Evolutionary conservation across 2,329 filamentous ascomycete species (phyloP).

Genomic region (Didymella pomorum): DNA sequence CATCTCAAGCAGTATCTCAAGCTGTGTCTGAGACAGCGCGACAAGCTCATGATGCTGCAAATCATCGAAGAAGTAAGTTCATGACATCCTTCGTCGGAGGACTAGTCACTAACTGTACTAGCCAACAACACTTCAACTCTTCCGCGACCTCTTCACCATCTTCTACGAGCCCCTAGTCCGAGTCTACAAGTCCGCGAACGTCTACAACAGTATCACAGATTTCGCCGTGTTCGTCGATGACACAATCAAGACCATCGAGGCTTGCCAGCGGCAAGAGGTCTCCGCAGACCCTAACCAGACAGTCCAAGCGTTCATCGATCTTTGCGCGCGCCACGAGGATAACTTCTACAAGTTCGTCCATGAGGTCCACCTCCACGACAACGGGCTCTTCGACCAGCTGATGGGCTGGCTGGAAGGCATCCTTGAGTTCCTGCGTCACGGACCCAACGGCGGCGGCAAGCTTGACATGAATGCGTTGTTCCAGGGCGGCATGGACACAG

Average conservation of each 20-base stretch:
- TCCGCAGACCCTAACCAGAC: conserved; percentile 97
- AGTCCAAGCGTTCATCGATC: conserved; percentile 95
- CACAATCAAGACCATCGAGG: conserved; percentile 80
- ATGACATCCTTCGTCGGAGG: not conserved
- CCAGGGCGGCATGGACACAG: conserved; percentile 75
- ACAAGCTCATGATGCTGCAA: conserved; percentile 96
- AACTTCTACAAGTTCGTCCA: conserved; percentile 99
- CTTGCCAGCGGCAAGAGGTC: conserved; percentile 76
- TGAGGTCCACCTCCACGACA: conserved; percentile 95
- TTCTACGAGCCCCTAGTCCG: conserved; percentile 98
- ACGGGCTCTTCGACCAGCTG: conserved; percentile 92
- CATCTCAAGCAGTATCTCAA: conserved; percentile 95
- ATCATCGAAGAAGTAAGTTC: conserved; percentile 80
- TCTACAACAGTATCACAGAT: conserved; percentile 96
- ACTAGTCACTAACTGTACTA: conserved; percentile 35
- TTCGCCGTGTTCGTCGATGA: conserved; percentile 94
- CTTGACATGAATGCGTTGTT: conserved; percentile 95
- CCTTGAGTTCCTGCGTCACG: conserved; percentile 87
- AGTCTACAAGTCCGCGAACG: conserved; percentile 98
- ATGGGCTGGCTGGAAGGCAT: conserved; percentile 99
- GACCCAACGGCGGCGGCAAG: conserved; percentile 78
- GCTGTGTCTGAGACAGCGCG: conserved; percentile 85
- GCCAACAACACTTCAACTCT: conserved; percentile 93
- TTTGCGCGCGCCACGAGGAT: conserved; percentile 92
- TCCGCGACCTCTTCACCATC: conserved; percentile 95